Conservation (phyloP, 495 filamentous ascomycete genomes). For the Hypoxylon cercidicola region DNA sequence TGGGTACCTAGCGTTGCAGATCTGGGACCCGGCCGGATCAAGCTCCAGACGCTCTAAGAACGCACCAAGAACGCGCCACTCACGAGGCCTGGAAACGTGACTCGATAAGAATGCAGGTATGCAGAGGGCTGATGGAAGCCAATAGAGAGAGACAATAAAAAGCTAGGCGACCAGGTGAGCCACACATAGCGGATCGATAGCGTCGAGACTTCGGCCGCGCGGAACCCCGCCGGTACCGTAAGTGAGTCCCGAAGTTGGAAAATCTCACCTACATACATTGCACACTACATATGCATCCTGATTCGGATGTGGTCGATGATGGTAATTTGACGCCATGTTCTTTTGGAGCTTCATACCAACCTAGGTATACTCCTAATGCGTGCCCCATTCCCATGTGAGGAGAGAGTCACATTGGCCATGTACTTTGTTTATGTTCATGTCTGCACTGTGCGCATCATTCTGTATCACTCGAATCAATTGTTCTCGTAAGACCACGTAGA, state of each 20-base stretch:
- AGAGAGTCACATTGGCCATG: too few species aligned
- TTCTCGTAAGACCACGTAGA: too few species aligned
- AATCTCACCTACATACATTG: neutral
- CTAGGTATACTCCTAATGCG: too few species aligned
- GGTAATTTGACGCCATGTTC: neutral
- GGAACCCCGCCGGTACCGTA: slow-evolving; percentile 34
- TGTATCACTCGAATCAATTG: too few species aligned
- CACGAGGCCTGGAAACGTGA: slow-evolving; percentile 5
- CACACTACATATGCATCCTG: neutral
- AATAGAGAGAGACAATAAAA: too few species aligned
- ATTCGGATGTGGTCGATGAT: neutral
- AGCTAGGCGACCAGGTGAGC: neutral
- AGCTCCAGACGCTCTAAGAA: neutral
- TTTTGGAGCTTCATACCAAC: too few species aligned
- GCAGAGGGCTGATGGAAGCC: neutral
- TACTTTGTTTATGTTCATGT: too few species aligned
- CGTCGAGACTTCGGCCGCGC: slow-evolving; percentile 37
- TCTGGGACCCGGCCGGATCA: slow-evolving; percentile 31
- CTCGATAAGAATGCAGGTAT: slow-evolving; percentile 24
- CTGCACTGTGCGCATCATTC: too few species aligned
- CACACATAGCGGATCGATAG: slow-evolving; percentile 18
- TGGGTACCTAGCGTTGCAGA: slow-evolving; percentile 12
- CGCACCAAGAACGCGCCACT: slow-evolving; percentile 25
- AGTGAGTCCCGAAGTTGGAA: slow-evolving; percentile 1
- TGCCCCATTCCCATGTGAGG: too few species aligned